These are phyloP conservation scores for Spinacia oleracea DNA, from an alignment of 179 eudicot species.

Conservation along the genomic window DNA sequence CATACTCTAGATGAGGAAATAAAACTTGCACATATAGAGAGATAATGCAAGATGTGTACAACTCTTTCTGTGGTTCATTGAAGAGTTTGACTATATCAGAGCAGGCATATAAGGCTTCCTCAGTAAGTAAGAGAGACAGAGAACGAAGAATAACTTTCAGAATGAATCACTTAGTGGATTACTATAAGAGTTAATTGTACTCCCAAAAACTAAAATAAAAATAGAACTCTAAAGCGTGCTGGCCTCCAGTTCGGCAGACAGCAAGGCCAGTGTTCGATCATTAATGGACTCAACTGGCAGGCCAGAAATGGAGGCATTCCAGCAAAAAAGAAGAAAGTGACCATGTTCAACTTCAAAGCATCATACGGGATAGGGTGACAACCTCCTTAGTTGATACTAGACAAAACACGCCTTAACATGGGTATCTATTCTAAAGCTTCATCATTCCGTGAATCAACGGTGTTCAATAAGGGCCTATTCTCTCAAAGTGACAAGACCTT, in stretches of 20 bases:
- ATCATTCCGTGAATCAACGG: not conserved
- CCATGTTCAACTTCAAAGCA: not conserved
- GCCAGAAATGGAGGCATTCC: not conserved
- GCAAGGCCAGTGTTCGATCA: not conserved
- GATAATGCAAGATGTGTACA: conserved; percentile 1
- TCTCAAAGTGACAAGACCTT: not conserved
- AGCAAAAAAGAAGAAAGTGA: not conserved
- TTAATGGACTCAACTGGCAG: not conserved
- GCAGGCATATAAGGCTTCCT: not conserved
- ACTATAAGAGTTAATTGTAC: not conserved
- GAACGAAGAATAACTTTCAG: not conserved
- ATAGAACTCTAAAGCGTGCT: not conserved
- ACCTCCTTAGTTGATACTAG: not conserved
- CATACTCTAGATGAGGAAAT: not conserved
- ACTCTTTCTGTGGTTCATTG: not conserved
- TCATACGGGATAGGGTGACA: not conserved
- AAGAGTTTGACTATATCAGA: not conserved
- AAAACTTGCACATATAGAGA: not conserved
- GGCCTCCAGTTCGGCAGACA: not conserved
- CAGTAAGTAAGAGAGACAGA: not conserved
- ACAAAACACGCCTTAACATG: not conserved
- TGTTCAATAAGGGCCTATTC: not conserved
- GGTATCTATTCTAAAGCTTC: not conserved
- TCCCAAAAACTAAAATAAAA: not conserved
- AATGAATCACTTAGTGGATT: not conserved